Evolutionary conservation across 106 monocot genomes (phyloP), one percentile per base, ranked within the genome.

Genomic region (Hemerocallis citrina): DNA sequence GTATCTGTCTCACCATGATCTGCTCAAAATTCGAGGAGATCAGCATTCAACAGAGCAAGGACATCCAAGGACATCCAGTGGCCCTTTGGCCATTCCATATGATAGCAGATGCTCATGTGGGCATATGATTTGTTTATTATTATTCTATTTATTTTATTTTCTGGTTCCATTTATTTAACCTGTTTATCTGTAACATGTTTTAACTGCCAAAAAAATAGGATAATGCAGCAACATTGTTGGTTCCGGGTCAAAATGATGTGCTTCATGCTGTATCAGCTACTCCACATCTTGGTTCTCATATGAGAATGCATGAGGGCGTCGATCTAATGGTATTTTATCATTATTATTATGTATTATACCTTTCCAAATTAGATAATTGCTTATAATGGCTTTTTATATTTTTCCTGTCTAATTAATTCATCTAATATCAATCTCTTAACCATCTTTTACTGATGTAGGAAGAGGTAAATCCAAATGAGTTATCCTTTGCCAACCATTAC

Each of bases 381-480:
- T 40, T 59, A 39, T 13, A 23, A 40, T 24, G 23, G 23, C n/a
- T 30, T 5, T 10, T 28, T 24, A 7, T 52, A 19, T 19, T 12
- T 17, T 13, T 22, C 16, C 33, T 41, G 1, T 41, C 24, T 64
- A 15, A 9, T 25, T 40, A 5, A 35, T 45, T 52, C 15, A 28
- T 12, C 1, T 22, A 15, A 13, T 35, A 7, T 29, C 9, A 31
- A 16, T 55, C 20, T 19, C 55, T 52, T 43, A n/a, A 31, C 38
- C 39, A 40, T 57, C 42, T 13, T 57, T 54, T 74, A 5, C 27
- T 62, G 5, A 41, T 43, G 22, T 39, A 81, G 81, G 76, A 77
- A 52, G 81, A 81, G 64, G 72, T 77, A 42, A 65, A 60, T 55
- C 72, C 72, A 65, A 77, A 77, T 61, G 68, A 77, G 24, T 57